These are phyloP conservation scores for Niveomyces coronatus DNA, from an alignment of 2,329 filamentous ascomycete genomes.

Conservation along the genomic window DNA sequence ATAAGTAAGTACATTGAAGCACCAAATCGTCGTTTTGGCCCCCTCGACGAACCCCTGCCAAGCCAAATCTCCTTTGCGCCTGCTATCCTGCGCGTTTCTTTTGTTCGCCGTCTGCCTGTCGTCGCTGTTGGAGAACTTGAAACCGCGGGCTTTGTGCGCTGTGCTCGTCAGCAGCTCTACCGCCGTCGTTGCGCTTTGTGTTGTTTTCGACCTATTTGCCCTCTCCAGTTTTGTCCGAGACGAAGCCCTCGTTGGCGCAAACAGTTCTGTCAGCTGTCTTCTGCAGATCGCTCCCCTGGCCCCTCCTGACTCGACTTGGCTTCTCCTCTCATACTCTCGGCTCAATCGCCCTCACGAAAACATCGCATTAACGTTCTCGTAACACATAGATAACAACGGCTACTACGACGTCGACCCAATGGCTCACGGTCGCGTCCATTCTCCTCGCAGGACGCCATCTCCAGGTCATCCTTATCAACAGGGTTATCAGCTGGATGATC, in stretches of 20 bases:
- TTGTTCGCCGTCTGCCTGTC: background rate
- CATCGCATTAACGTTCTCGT: background rate
- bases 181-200: background rate
- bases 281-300: too few relatives aligned
- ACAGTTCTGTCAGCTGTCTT: too few relatives aligned
- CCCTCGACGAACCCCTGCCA: conserved; percentile 1
- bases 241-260: too few relatives aligned
- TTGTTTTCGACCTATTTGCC: too few relatives aligned
- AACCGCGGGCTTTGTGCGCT: too few relatives aligned
- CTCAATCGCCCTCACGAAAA: background rate
- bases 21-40: background rate
- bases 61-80: background rate
- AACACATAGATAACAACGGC: background rate
- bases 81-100: background rate
- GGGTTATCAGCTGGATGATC: conserved; percentile 75
- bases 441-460: conserved; percentile 56
- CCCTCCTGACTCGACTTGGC: too few relatives aligned
- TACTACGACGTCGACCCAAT: conserved; percentile 2
- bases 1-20: background rate
- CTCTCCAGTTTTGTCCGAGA: too few relatives aligned
- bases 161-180: too few relatives aligned
- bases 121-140: too few relatives aligned
- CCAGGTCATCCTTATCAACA: conserved; percentile 63
- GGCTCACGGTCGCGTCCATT: conserved; percentile 21
- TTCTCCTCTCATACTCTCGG: too few relatives aligned